phyloP scores from a whole-genome alignment of 257 asterid species.

The Solanum habrochaites region DNA sequence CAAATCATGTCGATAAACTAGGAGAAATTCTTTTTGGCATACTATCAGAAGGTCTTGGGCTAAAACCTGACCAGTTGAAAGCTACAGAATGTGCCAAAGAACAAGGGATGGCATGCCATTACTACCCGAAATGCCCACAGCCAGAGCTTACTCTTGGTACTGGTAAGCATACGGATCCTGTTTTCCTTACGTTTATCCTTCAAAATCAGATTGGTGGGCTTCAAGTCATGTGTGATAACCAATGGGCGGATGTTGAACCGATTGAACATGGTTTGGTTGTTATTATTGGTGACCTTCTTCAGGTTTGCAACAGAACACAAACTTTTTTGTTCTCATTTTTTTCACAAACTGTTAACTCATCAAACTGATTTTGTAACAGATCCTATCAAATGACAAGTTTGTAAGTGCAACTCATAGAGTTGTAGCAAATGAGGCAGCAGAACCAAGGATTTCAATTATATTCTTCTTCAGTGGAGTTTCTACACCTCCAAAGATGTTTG shows the following conservation, averaged over 20 bases:
- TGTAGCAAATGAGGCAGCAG: conserved; percentile 27
- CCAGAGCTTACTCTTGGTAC: no score
- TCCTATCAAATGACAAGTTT: neutral
- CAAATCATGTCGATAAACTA: no score
- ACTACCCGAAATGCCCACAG: no score
- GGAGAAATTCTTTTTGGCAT: neutral
- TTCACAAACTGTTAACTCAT: neutral
- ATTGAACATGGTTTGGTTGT: no score
- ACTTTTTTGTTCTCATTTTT: neutral
- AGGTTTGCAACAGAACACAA: neutral
- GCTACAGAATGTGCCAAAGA: no score
- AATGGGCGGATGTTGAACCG: no score
- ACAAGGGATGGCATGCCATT: no score
- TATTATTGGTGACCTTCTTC: neutral
- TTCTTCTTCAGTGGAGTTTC: conserved; percentile 36
- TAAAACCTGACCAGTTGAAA: no score
- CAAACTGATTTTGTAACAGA: neutral
- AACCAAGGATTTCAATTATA: conserved; percentile 67
- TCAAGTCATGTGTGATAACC: no score
- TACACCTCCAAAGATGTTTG: conserved; percentile 16
- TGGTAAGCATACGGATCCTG: no score
- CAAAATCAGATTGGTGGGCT: neutral
- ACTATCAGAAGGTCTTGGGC: no score
- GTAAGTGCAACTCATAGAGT: conserved; percentile 7
- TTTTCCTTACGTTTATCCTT: no score